These are phyloP conservation scores for Gomphus bonarii DNA, from an alignment of 1,284 basidiomycete genomes.

Conservation along the genomic window DNA sequence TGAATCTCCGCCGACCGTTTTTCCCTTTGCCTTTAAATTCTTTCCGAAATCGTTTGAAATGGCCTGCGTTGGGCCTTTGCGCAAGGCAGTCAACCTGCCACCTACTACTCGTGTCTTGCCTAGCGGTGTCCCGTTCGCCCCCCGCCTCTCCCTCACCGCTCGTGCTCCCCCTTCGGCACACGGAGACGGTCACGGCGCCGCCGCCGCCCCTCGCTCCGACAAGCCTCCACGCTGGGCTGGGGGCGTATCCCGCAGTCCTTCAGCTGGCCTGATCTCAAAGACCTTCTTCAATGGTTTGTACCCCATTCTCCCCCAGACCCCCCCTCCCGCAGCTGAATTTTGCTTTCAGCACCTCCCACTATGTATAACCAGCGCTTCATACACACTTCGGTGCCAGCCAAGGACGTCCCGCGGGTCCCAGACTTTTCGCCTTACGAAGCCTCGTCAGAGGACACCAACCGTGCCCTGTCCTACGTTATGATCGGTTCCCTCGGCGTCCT, in stretches of 20 bases:
- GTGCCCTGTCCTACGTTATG: slow-evolving; percentile 93
- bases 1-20: slow-evolving; percentile 3
- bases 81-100: slow-evolving; percentile 74
- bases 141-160: slow-evolving; percentile 59
- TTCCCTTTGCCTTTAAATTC: neutral
- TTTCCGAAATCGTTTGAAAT: slow-evolving; percentile 24
- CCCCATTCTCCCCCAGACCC: neutral
- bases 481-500: slow-evolving; percentile 93
- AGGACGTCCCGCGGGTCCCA: slow-evolving; percentile 72
- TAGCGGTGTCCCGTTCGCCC: slow-evolving; percentile 60
- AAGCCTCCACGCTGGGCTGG: slow-evolving; percentile 56
- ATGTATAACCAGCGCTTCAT: slow-evolving; percentile 60
- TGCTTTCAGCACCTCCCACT: slow-evolving; percentile 35
- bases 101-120: slow-evolving; percentile 74
- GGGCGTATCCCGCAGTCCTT: slow-evolving; percentile 38
- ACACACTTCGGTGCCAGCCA: slow-evolving; percentile 56
- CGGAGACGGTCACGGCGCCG: slow-evolving; percentile 39
- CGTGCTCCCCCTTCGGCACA: slow-evolving; percentile 47
- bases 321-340: slow-evolving; percentile 3
- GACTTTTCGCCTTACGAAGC: slow-evolving; percentile 83
- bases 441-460: slow-evolving; percentile 60
- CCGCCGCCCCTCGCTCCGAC: slow-evolving; percentile 49
- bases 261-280: slow-evolving; percentile 50
- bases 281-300: slow-evolving; percentile 60
- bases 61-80: slow-evolving; percentile 59